Base-by-base conservation (phyloP, 306 rosid species). In the Lathyrus aphaca region DNA sequence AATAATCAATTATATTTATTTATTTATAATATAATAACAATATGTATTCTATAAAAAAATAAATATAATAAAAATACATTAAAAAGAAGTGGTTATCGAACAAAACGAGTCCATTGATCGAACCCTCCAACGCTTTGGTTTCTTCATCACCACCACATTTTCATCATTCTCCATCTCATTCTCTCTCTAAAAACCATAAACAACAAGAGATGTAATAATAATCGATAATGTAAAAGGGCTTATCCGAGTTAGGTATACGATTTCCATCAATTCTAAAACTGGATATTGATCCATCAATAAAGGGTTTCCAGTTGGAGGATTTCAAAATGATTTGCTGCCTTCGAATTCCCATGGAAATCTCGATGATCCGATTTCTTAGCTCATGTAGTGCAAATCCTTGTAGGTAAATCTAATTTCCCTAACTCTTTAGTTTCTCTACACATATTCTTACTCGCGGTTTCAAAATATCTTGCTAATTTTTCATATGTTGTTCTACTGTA, bases 341-440 rank as follows among this genome's bases (percentile, higher is more conserved):
- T 32, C 92, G 56, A 86, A 88, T 74, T 86, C 96, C 5, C 91
- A 80, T 75, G 92, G 96, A 42, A 86, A 90, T 74, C 89, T 92
- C 60, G 96, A 92, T 49, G 88, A 92, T 72, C 84, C 89, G 92
- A 92, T 92, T 86, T 75, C 98, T 40, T 95, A 86, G 87, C 96
- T 92, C 77, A 84, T 92, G 98, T 92, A 92, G 86, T 92, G 98
- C 96, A 92, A 92, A 74, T 96, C 98, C 54, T 77, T 92, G 80
- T 87, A 92, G 90, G 96, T 92, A n/a, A n/a, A n/a, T n/a, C n/a
- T n/a, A n/a, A n/a, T n/a, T n/a, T n/a, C n/a, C n/a, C n/a, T n/a
- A n/a, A n/a, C n/a, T n/a, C n/a, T n/a, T n/a, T n/a, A n/a, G n/a
- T n/a, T n/a, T n/a, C n/a, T n/a, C n/a, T n/a, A 21, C 4, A 7